Base-by-base conservation (phyloP, 2,329 filamentous ascomycete genomes). In the Ilyonectria mors-panacis region DNA sequence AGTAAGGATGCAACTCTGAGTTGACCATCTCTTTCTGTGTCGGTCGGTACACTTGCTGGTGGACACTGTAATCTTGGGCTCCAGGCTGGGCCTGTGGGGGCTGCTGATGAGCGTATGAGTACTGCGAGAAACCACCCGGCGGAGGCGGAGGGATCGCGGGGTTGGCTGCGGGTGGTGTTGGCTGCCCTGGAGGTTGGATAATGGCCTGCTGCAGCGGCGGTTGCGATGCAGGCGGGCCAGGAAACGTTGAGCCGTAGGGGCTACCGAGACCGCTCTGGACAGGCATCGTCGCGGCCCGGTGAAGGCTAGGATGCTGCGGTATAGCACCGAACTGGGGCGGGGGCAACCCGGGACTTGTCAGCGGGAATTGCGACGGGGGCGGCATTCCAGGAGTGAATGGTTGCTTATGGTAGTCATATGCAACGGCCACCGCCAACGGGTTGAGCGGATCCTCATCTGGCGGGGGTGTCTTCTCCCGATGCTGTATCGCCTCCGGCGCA, bases 391-490 rank as follows among this genome's bases (percentile, higher is more conserved):
- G 85, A 0, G 85, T 85, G 73, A 88, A 89, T 10, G 85, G 85
- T 23, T 86, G 76, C 71, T 83, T 80, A 67, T 86, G 84, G 51
- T 87, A 85, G 70, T 92, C 89, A 55, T 88, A 84, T 26, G 83
- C 85, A 2, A 91, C 84, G 13, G 87, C 88, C 56, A 87, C 86
- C 5, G 86, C 85, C 23, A 91, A 80, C 3, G 89, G 89, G 71
- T 90, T 87, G 3, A 85, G 81, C 13, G 85, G 87, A 51, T 83
- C 81, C 73, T 94, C 93, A 37, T 91, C 88, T 4, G 91, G 92
- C 4, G 93, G 93, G 2, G 93, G 93, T 0, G 93, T 95, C 85
- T 94, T 94, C 79, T 95, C 93, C 54, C 93, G 87, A 78, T 93
- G 89, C 21, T 87, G 84, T 58, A 94, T 89, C 23, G 88, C 85